Base-by-base conservation (phyloP, 2,329 filamentous ascomycete species). In the Chrysoporthe cubensis region DNA sequence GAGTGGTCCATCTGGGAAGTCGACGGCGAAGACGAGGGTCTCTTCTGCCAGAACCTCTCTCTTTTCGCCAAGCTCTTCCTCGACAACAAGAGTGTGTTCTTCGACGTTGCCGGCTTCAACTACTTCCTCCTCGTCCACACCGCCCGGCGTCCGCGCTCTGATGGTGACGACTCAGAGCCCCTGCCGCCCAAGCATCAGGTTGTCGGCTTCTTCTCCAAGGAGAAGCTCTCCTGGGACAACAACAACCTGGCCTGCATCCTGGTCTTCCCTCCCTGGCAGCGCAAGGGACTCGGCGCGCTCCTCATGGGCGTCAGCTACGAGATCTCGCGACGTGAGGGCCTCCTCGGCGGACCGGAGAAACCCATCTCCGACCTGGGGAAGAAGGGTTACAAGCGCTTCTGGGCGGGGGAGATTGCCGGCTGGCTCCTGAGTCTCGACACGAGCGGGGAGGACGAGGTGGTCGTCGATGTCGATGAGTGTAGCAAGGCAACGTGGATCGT, bases 211-310 rank as follows among this genome's bases (percentile, higher is more conserved):
- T 99, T 98, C 82, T 96, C 92, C 71, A 98, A 99, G 77, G 96
- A 99, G 79, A 98, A 98, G 78, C 91, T 97, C 84, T 97, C 93
- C 3, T 99, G 96, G 95, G 96, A 99, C 75, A 94, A 95, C 75
- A 98, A 99, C 79, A 99, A 98, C 72, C 85, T 99, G 5, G 96
- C 96, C 0, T 99, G 96, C 77, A 99, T 99, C 73, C 84, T 98
- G 7, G 87, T 98, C 18, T 98, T 98, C 75, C 96, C 96, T 1
- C 96, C 96, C 0, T 98, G 95, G 89, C 95, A 98, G 79, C 90
- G 91, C 71, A 94, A 93, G 72, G 94, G 95, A 1, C 85, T 98
- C 0, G 96, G 96, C 0, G 89, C 93, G 63, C 82, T 98, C 62
- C 84, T 99, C 43, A 98, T 99, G 88, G 94, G 93, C 5, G 88